Percentiles rank a stretch among this genome's conserved stretches.
These are phyloP conservation scores for Trichoderma hamatum DNA, from an alignment of 2,329 filamentous ascomycete genomes.

Conservation along the genomic window DNA sequence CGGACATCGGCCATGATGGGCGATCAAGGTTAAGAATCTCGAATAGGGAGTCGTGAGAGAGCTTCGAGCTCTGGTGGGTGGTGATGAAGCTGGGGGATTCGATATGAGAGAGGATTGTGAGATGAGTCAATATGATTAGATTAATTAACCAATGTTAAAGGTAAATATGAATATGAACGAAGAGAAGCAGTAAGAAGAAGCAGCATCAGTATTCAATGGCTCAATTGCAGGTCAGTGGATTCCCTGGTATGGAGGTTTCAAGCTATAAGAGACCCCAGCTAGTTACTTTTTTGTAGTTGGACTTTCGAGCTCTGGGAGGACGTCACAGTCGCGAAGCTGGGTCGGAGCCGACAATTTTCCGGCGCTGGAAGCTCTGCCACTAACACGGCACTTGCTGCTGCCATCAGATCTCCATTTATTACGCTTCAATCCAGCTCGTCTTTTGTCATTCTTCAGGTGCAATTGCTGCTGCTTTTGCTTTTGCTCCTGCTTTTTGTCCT, in stretches of 20 bases:
- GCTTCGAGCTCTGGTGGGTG: background rate
- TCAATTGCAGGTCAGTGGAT: conserved; percentile 1
- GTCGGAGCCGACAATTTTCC: conserved; percentile 37
- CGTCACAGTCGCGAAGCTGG: conserved; percentile 24
- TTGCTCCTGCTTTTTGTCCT: background rate
- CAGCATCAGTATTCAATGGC: background rate
- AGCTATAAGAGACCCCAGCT: background rate
- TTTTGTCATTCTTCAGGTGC: background rate
- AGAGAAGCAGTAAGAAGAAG: background rate
- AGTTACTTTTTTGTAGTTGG: background rate
- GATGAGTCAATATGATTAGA: background rate
- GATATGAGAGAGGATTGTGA: background rate
- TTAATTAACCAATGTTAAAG: background rate
- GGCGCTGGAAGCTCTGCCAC: conserved; percentile 30
- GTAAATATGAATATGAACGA: background rate
- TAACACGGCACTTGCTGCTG: conserved; percentile 4
- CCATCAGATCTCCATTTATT: background rate
- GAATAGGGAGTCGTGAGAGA: background rate
- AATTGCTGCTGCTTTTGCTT: background rate
- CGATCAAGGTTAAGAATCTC: background rate
- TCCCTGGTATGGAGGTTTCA: background rate
- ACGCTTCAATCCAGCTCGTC: too few species aligned
- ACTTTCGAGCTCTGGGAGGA: background rate
- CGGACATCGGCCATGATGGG: conserved; percentile 74
- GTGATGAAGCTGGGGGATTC: background rate